These are phyloP conservation scores for Priceomyces medius DNA, from an alignment of 805 yeast genomes.

Conservation along the genomic window DNA sequence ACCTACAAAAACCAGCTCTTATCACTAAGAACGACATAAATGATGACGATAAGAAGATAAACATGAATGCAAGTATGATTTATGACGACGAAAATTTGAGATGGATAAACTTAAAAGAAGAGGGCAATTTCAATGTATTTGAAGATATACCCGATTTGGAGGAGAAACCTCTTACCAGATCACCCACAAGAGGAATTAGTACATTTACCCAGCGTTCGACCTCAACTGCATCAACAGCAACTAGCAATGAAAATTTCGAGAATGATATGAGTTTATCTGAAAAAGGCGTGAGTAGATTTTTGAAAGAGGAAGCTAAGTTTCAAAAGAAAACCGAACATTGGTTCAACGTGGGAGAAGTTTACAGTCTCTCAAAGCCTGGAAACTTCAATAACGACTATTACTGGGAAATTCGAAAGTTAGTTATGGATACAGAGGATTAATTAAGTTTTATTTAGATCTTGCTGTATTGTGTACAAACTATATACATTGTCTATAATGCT, in stretches of 20 bases:
- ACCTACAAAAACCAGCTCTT: conserved; percentile 35
- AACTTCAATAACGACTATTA: conserved; percentile 27
- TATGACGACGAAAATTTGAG: conserved; percentile 56
- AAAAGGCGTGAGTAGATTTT: conserved; percentile 29
- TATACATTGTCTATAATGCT: conserved; percentile 1
- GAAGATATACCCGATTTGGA: conserved; percentile 48
- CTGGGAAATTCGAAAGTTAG: conserved; percentile 46
- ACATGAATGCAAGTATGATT: conserved; percentile 45
- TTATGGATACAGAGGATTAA: conserved; percentile 30
- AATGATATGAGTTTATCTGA: conserved; percentile 27
- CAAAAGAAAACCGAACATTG: conserved; percentile 35
- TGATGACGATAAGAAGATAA: conserved; percentile 11
- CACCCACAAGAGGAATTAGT: conserved; percentile 28
- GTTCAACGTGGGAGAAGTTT: conserved; percentile 32
- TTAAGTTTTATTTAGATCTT: neutral
- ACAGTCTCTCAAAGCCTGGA: conserved; percentile 15
- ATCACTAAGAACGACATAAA: conserved; percentile 31
- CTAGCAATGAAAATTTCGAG: conserved; percentile 12
- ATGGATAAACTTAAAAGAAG: conserved; percentile 53
- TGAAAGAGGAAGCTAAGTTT: conserved; percentile 37
- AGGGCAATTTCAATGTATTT: conserved; percentile 44
- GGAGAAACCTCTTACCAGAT: conserved; percentile 6
- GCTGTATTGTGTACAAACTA: neutral
- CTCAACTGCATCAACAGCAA: conserved; percentile 26
- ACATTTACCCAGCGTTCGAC: conserved; percentile 37